These are phyloP conservation scores for Anacardium occidentale DNA, from an alignment of 345 rosid species.

Conservation along the genomic window DNA sequence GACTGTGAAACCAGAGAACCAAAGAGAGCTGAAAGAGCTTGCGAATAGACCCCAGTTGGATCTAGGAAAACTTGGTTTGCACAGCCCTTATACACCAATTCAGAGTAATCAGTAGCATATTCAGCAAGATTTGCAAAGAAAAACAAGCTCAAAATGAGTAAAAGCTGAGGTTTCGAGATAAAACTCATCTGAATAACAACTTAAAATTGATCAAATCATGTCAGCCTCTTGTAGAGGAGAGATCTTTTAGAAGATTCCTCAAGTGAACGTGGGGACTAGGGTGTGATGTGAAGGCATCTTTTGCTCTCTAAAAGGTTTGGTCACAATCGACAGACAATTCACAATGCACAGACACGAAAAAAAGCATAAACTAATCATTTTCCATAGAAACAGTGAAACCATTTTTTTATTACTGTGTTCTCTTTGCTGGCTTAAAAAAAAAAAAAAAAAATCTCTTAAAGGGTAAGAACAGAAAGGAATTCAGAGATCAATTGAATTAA, in stretches of 20 bases:
- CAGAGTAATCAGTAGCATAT: constrained; percentile 57
- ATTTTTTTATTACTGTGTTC: too few relatives aligned
- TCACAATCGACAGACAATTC: constrained; percentile 22
- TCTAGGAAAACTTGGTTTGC: constrained; percentile 73
- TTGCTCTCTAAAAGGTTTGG: too few relatives aligned
- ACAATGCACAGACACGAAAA: constrained; percentile 9
- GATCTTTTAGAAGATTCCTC: constrained; percentile 22
- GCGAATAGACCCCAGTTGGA: constrained; percentile 80
- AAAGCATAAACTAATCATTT: constrained; percentile 14
- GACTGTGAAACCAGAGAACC: constrained; percentile 82
- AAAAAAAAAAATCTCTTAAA: constrained; percentile 8
- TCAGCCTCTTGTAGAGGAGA: constrained; percentile 21
- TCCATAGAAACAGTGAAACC: too few relatives aligned
- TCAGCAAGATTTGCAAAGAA: constrained; percentile 40
- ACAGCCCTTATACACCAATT: constrained; percentile 89
- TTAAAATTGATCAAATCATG: constrained; percentile 57
- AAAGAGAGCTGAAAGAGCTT: constrained; percentile 81
- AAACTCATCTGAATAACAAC: constrained; percentile 42
- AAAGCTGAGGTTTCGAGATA: constrained; percentile 35
- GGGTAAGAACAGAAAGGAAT: constrained; percentile 19
- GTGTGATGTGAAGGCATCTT: too few relatives aligned
- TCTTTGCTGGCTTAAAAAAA: too few relatives aligned
- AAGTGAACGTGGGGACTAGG: too few relatives aligned
- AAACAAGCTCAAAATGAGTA: constrained; percentile 26
- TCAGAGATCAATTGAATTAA: too few relatives aligned